Base-by-base conservation (phyloP, 169 alveolate genomes). In the Plasmodium vinckei region DNA sequence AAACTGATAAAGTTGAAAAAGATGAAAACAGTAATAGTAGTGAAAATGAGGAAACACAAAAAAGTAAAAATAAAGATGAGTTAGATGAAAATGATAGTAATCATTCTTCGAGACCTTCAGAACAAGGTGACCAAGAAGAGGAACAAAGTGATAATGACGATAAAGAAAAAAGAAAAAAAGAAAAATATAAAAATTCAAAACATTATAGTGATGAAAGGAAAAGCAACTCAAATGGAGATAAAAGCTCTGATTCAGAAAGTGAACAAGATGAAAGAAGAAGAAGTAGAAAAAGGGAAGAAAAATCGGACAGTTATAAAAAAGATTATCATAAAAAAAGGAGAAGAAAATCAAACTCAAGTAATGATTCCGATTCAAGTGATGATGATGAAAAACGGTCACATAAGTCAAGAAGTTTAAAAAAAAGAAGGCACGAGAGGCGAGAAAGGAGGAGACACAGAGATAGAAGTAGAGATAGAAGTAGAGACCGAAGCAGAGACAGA, bases 391-490 rank as follows among this genome's bases (percentile, higher is more conserved):
- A 69, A 1, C 60, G n/a, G 25, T 42, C 51, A 27, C 42, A 33
- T 33, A 79, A 56, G 9, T 56, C 82, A 23, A 79, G 79, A 51
- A 79, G 89, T 25, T 9, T 23, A 12, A 67, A 53, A 79, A 67
- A 46, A 42, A 59, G 71, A 59, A 42, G 17, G 23, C 19, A 59
- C n/a, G 56, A 42, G 5, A 72, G 49, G 17, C 25, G 60, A 12
- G 72, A 72, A 51, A 56, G 46, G n/a, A 12, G 17, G 60, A 57
- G 10, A 19, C 57, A 71, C 47, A 46, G 51, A 33, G 69, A 61
- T 1, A 73, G 39, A 10, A 49, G 21, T 15, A 1, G 86, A 1
- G 67, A n/a, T 9, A 71, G 86, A 44, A 60, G 47, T 1, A 2
- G 87, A 21, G 63, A 61, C 21, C 21, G 75, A 46, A 44, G 33